Percentiles rank a stretch among this genome's conserved stretches.
phyloP scores from a whole-genome alignment of 2,329 filamentous ascomycete genomes.

The Stagonosporopsis tanaceti region DNA sequence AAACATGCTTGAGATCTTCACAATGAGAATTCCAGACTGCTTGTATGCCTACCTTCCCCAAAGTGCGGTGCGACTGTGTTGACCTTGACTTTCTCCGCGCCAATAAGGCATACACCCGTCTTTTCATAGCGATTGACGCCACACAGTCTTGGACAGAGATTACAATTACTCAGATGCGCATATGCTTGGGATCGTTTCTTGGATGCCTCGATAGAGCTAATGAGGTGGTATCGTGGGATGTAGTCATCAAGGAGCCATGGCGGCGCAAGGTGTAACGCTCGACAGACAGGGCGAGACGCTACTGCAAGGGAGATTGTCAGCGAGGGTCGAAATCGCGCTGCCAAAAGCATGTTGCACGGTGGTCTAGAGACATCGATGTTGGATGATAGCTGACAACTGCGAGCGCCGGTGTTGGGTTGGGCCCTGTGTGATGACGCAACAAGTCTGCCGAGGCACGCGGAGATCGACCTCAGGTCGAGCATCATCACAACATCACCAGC shows the following conservation, averaged over 20 bases:
- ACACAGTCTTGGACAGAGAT: conserved; percentile 79
- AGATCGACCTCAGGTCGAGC: neutral
- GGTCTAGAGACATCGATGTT: conserved; percentile 8
- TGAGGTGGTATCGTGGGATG: conserved; percentile 73
- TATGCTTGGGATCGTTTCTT: conserved; percentile 79
- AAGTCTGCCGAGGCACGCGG: conserved; percentile 17
- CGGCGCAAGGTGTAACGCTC: conserved; percentile 61
- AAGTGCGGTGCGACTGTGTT: conserved; percentile 88
- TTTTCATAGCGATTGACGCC: conserved; percentile 82
- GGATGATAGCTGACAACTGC: conserved; percentile 5
- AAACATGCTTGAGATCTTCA: neutral
- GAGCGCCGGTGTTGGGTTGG: conserved; percentile 4
- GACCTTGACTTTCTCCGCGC: conserved; percentile 75
- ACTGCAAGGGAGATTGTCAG: conserved; percentile 4
- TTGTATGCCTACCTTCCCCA: conserved; percentile 62
- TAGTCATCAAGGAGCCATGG: conserved; percentile 78
- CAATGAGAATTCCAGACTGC: neutral
- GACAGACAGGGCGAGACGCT: conserved; percentile 19
- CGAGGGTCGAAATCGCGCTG: conserved; percentile 23
- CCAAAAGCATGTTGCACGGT: conserved; percentile 21
- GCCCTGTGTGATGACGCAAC: conserved; percentile 16
- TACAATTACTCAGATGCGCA: conserved; percentile 78
- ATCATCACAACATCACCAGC: neutral
- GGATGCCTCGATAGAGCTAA: conserved; percentile 72
- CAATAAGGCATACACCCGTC: conserved; percentile 80